These are phyloP conservation scores for Penicillium palitans DNA, from an alignment of 2,329 filamentous ascomycete species.

Conservation along the genomic window DNA sequence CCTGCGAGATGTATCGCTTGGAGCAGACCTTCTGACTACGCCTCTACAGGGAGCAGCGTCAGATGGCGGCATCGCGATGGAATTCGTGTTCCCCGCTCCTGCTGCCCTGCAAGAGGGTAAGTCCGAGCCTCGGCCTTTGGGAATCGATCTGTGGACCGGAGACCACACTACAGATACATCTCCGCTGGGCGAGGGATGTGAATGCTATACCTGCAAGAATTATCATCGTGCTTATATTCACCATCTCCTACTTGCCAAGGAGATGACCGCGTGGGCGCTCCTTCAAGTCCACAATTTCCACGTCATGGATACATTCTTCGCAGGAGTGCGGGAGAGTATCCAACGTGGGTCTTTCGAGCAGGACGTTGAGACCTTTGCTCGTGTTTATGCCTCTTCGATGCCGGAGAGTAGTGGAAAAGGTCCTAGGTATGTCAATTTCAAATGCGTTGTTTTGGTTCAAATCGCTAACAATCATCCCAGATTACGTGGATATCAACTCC, in stretches of 20 bases:
- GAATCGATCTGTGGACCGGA: constrained; percentile 73
- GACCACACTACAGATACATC: constrained; percentile 61
- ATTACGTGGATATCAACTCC: constrained; percentile 79
- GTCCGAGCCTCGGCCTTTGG: constrained; percentile 54
- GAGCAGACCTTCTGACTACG: constrained; percentile 76
- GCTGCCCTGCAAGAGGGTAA: constrained; percentile 12
- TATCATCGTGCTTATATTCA: constrained; percentile 87
- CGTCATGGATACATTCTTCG: constrained; percentile 71
- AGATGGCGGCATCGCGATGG: constrained; percentile 80
- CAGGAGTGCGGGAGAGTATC: constrained; percentile 66
- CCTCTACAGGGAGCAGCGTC: constrained; percentile 73
- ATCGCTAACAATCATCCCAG: constrained; percentile 33
- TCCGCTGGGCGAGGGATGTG: constrained; percentile 65
- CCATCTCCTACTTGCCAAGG: constrained; percentile 83
- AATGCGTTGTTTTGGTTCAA: background rate
- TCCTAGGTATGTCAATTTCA: constrained; percentile 57
- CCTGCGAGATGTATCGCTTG: constrained; percentile 71
- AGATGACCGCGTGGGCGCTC: constrained; percentile 95
- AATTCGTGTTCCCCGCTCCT: constrained; percentile 68
- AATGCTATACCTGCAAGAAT: constrained; percentile 77
- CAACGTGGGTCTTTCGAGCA: constrained; percentile 54
- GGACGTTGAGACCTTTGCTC: constrained; percentile 61
- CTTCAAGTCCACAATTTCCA: constrained; percentile 90
- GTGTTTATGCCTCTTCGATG: constrained; percentile 67
- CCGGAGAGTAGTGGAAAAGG: constrained; percentile 74